Conservation (phyloP, 2,329 filamentous ascomycete genomes). For the Neofusicoccum sp. region DNA sequence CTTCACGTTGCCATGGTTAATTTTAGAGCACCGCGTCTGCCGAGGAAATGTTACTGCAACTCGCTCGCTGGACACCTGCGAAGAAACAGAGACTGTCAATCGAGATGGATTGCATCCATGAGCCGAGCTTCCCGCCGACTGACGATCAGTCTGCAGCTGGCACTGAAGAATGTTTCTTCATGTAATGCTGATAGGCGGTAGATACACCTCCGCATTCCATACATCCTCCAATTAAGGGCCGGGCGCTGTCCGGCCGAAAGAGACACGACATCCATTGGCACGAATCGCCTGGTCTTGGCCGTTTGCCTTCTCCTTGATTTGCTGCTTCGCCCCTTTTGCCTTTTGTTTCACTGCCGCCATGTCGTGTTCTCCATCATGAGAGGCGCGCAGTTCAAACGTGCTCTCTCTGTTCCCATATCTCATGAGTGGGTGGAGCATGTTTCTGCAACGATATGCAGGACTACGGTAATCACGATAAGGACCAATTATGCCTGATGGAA, state of each 20-base stretch:
- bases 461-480: neutral
- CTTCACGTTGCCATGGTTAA: neutral
- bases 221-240: neutral
- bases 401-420: no score
- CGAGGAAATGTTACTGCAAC: neutral
- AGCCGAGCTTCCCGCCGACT: neutral
- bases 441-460: neutral
- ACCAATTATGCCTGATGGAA: no score
- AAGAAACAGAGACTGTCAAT: neutral
- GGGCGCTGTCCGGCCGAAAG: neutral
- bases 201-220: neutral
- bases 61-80: neutral
- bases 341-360: neutral
- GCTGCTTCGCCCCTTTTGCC: neutral
- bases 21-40: neutral
- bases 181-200: neutral
- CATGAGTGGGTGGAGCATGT: neutral
- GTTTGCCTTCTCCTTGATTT: neutral
- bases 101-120: neutral
- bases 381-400: neutral
- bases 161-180: conserved; percentile 4
- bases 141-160: neutral
- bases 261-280: neutral
- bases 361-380: neutral
- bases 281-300: neutral